Base-by-base conservation (phyloP, 495 filamentous ascomycete species). In the Viridothelium virens region DNA sequence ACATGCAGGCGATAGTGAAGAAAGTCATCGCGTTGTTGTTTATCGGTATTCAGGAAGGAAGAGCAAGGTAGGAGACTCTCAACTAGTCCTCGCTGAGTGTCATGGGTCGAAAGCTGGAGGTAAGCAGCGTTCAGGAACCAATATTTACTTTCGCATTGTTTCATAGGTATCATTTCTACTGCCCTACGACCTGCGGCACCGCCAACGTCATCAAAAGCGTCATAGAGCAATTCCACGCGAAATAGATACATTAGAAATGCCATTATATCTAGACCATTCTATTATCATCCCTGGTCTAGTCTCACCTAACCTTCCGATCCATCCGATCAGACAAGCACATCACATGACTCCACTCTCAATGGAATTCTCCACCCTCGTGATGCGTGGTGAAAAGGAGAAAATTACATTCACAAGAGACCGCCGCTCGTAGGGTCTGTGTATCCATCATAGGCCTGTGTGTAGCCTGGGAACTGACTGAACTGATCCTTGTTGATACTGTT, bases 391-490 rank as follows among this genome's bases (percentile, higher is more conserved):
- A 14, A 44, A 7, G 6, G 41, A 44, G 14, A 44, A 44, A 44
- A 7, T 44, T 44, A 14, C 0, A 14, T 44, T 44, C 41, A 44
- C 14, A 44, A 14, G 41, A 44, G 6, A 44, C 41, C 41, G 41
- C 53, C 53, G 10, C 33, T 59, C 7, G 18, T 59, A 7, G 53
- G 53, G 18, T 25, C 18, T 9, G 7, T 59, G 33, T 59, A 59
- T 36, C 53, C 53, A 25, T 59, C 33, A 59, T 59, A 59, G 1
- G n/a, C 7, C 53, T 59, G 53, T n/a, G 37, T 47, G 36, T 56
- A 65, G 41, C 63, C 63, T 18, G 63, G 63, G 38, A 53, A 65
- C 38, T 65, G 38, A 5, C 56, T 16, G 33, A 65, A 65, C 63
- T 53, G 63, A 16, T 53, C 33, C 63, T 56, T 36, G 16, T 65